Evolutionary conservation across 345 rosid species (phyloP).

Genomic region (Citrus reticulata): DNA sequence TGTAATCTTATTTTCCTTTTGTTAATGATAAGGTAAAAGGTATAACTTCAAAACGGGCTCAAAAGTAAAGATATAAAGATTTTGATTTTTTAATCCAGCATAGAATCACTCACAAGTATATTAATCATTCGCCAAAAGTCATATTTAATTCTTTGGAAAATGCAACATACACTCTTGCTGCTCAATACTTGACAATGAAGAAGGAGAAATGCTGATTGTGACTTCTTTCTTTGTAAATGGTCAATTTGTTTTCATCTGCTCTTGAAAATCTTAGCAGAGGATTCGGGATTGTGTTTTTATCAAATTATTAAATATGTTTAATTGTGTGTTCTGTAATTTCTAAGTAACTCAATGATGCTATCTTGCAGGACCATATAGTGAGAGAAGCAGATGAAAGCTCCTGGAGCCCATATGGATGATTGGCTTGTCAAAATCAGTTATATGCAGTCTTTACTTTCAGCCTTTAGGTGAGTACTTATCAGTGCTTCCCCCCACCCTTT

Average conservation of each 20-base stretch:
- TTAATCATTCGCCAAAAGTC: neutral
- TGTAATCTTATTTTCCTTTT: neutral
- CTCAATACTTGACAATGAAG: neutral
- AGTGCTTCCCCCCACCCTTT: no score
- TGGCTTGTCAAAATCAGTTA: constrained; percentile 9
- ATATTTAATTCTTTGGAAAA: neutral
- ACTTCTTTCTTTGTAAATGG: neutral
- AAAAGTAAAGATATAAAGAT: neutral
- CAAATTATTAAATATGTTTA: neutral
- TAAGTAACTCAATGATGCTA: neutral
- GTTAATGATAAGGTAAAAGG: neutral
- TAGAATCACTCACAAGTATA: neutral
- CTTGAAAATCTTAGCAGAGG: neutral
- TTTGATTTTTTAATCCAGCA: neutral
- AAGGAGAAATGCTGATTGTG: neutral
- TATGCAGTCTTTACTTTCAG: constrained; percentile 21
- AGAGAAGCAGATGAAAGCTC: neutral
- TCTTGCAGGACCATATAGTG: constrained; percentile 22
- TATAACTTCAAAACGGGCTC: neutral
- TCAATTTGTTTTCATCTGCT: neutral
- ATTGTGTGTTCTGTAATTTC: neutral
- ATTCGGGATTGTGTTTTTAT: neutral
- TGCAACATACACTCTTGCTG: neutral
- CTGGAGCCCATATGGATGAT: neutral
- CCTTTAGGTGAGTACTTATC: constrained; percentile 55